phyloP scores from a whole-genome alignment of 257 asterid species.

The Vinca minor region DNA sequence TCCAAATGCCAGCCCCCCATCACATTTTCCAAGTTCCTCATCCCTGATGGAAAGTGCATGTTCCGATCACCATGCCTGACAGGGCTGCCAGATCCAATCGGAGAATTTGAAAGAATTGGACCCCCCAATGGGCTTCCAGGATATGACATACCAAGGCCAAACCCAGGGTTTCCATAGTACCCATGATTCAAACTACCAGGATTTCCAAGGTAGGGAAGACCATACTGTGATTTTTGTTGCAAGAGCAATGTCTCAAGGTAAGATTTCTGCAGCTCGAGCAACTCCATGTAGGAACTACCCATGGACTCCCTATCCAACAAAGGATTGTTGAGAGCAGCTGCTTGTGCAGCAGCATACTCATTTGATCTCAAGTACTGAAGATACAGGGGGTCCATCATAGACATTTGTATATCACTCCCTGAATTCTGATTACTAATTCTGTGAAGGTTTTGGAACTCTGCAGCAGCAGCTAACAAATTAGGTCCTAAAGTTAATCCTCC shows the following conservation, averaged over 20 bases:
- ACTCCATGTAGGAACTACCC: slow-evolving; percentile 41
- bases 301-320: slow-evolving; percentile 28
- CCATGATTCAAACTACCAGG: slow-evolving; percentile 32
- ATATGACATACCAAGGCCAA: slow-evolving; percentile 39
- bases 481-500: slow-evolving; percentile 43
- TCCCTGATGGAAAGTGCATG: slow-evolving; percentile 34
- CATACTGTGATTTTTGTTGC: slow-evolving; percentile 52
- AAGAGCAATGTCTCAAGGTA: slow-evolving; percentile 40
- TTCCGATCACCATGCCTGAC: slow-evolving; percentile 40
- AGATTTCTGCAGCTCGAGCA: slow-evolving; percentile 56
- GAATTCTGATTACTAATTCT: slow-evolving; percentile 41
- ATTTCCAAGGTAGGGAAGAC: slow-evolving; percentile 33
- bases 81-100: slow-evolving; percentile 42
- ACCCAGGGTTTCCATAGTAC: slow-evolving; percentile 43
- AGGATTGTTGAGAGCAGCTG: slow-evolving; percentile 39
- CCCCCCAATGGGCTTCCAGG: slow-evolving; percentile 42
- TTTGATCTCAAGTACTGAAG: slow-evolving; percentile 44
- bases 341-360: slow-evolving; percentile 40
- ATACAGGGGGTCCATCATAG: slow-evolving; percentile 46
- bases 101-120: slow-evolving; percentile 35
- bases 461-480: slow-evolving; percentile 40
- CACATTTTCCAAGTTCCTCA: slow-evolving; percentile 38
- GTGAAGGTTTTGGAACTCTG: slow-evolving; percentile 42
- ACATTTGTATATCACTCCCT: slow-evolving; percentile 36
- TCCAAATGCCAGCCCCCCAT: slow-evolving; percentile 51